phyloP scores from a whole-genome alignment of 208 protist genomes.

The Novymonas esmeraldas region DNA sequence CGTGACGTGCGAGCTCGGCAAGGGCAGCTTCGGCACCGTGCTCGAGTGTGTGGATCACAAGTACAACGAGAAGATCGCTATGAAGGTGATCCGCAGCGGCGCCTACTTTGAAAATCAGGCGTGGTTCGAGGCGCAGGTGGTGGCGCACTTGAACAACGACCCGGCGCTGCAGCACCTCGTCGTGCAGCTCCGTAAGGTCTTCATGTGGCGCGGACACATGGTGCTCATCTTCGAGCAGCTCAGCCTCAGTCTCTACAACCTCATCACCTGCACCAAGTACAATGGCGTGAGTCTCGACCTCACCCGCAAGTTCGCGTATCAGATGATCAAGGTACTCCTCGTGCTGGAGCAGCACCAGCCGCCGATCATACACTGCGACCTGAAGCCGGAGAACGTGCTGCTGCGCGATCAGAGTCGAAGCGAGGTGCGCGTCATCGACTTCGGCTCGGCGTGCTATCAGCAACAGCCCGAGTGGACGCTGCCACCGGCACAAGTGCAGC shows the following conservation, averaged over 20 bases:
- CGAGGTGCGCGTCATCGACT: slow-evolving; percentile 97
- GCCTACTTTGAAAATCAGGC: slow-evolving; percentile 79
- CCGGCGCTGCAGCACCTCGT: slow-evolving; percentile 65
- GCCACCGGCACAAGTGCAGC: slow-evolving; percentile 23
- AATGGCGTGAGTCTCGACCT: slow-evolving; percentile 90
- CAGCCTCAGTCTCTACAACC: slow-evolving; percentile 96
- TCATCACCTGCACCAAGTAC: slow-evolving; percentile 91
- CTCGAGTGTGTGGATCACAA: slow-evolving; percentile 79
- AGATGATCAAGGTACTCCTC: slow-evolving; percentile 93
- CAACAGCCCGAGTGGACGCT: slow-evolving; percentile 21
- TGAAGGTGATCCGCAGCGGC: slow-evolving; percentile 89
- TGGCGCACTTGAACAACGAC: slow-evolving; percentile 71
- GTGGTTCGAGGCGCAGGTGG: slow-evolving; percentile 80
- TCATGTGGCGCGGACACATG: slow-evolving; percentile 91
- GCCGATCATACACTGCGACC: slow-evolving; percentile 97
- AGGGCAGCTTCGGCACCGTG: slow-evolving; percentile 90
- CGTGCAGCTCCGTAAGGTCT: slow-evolving; percentile 78
- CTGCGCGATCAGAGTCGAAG: slow-evolving; percentile 86
- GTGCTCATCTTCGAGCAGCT: slow-evolving; percentile 98
- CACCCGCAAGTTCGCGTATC: slow-evolving; percentile 94
- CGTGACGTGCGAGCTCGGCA: slow-evolving; percentile 83
- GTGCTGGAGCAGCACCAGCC: slow-evolving; percentile 90
- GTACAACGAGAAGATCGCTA: slow-evolving; percentile 73
- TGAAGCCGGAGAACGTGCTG: slow-evolving; percentile 97
- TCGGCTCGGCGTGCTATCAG: slow-evolving; percentile 96